Base-by-base conservation (phyloP, 495 filamentous ascomycete species). In the Penicillium silybi region DNA sequence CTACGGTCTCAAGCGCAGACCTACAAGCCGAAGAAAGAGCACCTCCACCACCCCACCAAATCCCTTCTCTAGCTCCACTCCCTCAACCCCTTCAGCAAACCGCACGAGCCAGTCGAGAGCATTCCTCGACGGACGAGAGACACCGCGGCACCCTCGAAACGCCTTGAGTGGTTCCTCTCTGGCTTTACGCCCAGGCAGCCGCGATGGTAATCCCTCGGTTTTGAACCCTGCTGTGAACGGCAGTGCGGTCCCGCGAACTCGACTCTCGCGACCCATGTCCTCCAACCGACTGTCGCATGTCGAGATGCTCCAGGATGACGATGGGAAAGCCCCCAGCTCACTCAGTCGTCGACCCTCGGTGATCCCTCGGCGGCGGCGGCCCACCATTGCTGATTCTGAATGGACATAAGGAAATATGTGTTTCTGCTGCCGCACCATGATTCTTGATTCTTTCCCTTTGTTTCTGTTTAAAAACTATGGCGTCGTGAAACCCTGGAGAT, bases 1-100 rank as follows among this genome's bases (percentile, higher is more conserved):
- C 16, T 71, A 74, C 41, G 59, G 62, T 25, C 62, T 64, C 34
- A 78, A 76, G 52, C 70, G 76, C 41, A 69, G 73, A 59, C 66
- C 71, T 19, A 58, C 61, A 22, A 59, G 66, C 37, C 68, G 77
- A 45, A 68, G 77, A 23, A 68, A 67, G 48, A 80, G 78, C 50
- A 74, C 68, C 7, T 76, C 75, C 13, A 66, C 66, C 10, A 71
- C 76, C 19, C 68, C 74, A 10, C 76, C 77, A 3, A 64, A 67
- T 34, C 57, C 69, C 1, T 68, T 77, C 39, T 54, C 62, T 8
- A 71, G 66, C 39, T 80, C 78, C 16, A 74, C 71, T 35, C 78
- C 78, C 20, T 70, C 76, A 7, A 80, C 78, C 3, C 78, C 78
- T 1, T 71, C 70, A 18, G 57, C 69, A 20, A 72, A 57, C 44